phyloP scores from a whole-genome alignment of 495 filamentous ascomycete genomes.

The Niebla homalea region DNA sequence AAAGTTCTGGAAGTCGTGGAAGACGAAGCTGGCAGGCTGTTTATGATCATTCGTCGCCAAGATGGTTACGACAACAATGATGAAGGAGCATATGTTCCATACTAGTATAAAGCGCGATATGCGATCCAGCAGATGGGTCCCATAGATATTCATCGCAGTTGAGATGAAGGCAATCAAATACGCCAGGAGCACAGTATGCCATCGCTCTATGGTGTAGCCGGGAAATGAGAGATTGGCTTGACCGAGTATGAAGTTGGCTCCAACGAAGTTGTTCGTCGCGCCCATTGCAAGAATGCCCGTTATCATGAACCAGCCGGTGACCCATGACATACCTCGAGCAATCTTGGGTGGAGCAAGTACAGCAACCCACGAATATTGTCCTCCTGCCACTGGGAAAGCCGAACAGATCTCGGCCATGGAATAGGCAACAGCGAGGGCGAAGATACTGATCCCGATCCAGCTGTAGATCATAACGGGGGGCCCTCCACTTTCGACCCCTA shows the following conservation, averaged over 20 bases:
- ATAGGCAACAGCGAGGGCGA: slow-evolving; percentile 40
- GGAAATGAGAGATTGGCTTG: slow-evolving; percentile 41
- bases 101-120: slow-evolving; percentile 37
- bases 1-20: slow-evolving; percentile 42
- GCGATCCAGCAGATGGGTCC: slow-evolving; percentile 36
- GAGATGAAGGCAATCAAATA: slow-evolving; percentile 34
- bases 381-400: slow-evolving; percentile 39
- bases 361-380: slow-evolving; percentile 45
- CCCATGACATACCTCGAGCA: slow-evolving; percentile 33
- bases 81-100: slow-evolving; percentile 42
- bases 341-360: slow-evolving; percentile 40
- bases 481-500: slow-evolving; percentile 41
- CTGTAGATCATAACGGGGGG: slow-evolving; percentile 46
- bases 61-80: slow-evolving; percentile 37
- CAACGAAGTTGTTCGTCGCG: slow-evolving; percentile 43
- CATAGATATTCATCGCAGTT: slow-evolving; percentile 36
- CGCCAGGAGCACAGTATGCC: slow-evolving; percentile 43
- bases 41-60: slow-evolving; percentile 42
- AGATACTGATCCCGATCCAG: slow-evolving; percentile 37
- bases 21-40: slow-evolving; percentile 42
- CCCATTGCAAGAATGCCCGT: slow-evolving; percentile 43
- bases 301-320: slow-evolving; percentile 42
- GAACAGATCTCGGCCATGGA: slow-evolving; percentile 36
- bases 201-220: slow-evolving; percentile 38
- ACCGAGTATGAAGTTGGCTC: slow-evolving; percentile 41